Evolutionary conservation across 768 basidiomycete genomes (phyloP).

Genomic region (Saitozyma sp.): DNA sequence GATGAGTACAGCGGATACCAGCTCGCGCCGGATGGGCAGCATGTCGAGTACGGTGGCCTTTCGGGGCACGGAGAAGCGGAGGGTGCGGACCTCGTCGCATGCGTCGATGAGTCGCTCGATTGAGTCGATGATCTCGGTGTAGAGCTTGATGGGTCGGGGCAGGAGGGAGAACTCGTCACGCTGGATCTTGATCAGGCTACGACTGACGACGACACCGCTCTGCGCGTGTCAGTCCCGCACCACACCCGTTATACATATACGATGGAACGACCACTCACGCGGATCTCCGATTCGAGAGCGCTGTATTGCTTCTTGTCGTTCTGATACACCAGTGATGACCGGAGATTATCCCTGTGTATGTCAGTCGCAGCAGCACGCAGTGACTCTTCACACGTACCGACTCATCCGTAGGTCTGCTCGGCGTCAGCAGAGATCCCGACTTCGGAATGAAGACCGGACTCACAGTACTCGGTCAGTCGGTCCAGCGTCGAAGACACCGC

Average conservation of each 20-base stretch:
- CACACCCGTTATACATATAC: not conserved
- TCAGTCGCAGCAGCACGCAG: not conserved
- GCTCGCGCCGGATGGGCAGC: constrained; percentile 44
- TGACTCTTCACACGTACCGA: constrained; percentile 15
- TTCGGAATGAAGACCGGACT: constrained; percentile 8
- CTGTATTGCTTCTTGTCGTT: constrained; percentile 32
- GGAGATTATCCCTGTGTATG: constrained; percentile 34
- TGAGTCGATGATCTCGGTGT: constrained; percentile 39
- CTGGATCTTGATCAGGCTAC: constrained; percentile 46
- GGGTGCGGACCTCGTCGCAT: constrained; percentile 37
- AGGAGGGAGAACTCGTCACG: constrained; percentile 46
- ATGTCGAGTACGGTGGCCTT: constrained; percentile 50
- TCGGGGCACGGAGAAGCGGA: constrained; percentile 48
- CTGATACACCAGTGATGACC: constrained; percentile 44
- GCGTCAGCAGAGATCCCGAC: not conserved
- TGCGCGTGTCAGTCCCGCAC: constrained; percentile 2
- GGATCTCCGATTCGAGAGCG: constrained; percentile 30
- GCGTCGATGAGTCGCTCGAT: constrained; percentile 36
- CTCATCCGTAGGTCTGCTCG: constrained; percentile 44
- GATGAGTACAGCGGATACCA: constrained; percentile 47
- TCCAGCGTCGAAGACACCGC: constrained; percentile 40
- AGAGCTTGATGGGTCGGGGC: constrained; percentile 46
- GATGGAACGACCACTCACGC: constrained; percentile 4
- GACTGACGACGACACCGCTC: constrained; percentile 30
- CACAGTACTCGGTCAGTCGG: constrained; percentile 43